Base-by-base conservation (phyloP, 768 basidiomycete species). In the Hygrocybe punicea region DNA sequence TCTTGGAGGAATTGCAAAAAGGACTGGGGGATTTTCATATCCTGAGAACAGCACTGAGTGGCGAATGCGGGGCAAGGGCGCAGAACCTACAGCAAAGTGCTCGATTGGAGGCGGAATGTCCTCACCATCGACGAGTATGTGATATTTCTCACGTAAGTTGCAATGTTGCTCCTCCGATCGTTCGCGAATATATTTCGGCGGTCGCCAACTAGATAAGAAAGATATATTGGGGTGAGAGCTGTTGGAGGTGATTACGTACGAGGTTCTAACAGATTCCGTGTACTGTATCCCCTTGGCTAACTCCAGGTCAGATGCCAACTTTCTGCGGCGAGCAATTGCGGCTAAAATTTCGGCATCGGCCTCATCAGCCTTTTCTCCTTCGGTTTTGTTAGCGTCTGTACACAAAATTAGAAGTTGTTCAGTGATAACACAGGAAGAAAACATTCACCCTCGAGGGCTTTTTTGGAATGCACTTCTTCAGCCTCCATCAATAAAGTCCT, bases 1-100 rank as follows among this genome's bases (percentile, higher is more conserved):
- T 83, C 80, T 70, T 85, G 88, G 48, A 99, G 80, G 70, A 87
- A 88, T 57, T 90, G 83, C 8, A 98, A 74, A 44, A 98, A 84
- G 2, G 87, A 80, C 39, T 82, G 81, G 6, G 96, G 97, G n/a
- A 99, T 86, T 78, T 98, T 98, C 97, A 99, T 99, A 68, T 98
- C 96, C 90, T 95, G 58, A 44, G 40, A n/a, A 19, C 45, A 48
- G 9, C 13, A 37, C 58, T 55, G 47, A 62, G 57, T 60, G 47
- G 46, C 11, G 9, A 46, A 24, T 52, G 37, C 23, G 37, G 17
- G 23, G 21, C 17, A 19, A n/a, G 19, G 21, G 25, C 0, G 8
- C 21, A 54, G 33, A 14, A 0, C 6, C 57, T 69, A 92, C 92
- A 33, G 78, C 79, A 73, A 98, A 98, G 60, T 87, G 84, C 58